Conservation (phyloP, 495 filamentous ascomycete genomes). For the Alectoria sarmentosa region DNA sequence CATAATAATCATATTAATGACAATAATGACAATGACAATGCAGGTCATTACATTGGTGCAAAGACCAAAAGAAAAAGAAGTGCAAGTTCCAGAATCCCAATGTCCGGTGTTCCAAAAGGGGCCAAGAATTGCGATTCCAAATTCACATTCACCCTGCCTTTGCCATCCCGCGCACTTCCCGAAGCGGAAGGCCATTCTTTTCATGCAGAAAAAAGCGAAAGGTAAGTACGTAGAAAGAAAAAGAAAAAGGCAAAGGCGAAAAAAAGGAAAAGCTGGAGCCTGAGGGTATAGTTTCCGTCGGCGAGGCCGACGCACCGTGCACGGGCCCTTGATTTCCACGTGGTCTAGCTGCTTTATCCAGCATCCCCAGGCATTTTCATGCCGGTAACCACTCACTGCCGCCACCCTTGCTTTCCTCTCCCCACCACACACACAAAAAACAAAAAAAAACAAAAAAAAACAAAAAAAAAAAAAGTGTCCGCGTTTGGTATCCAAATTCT, state of each 20-base stretch:
- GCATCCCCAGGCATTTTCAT: no score
- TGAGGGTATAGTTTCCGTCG: slow-evolving; percentile 7
- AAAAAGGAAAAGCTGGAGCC: no score
- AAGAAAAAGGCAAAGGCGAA: no score
- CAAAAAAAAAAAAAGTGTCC: background rate
- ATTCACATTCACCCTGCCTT: background rate
- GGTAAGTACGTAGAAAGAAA: no score
- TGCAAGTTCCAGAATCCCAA: background rate
- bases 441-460: no score
- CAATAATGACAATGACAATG: no score
- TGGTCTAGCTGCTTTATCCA: background rate
- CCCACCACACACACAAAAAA: no score
- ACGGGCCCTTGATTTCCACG: slow-evolving; percentile 1
- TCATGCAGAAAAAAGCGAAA: background rate
- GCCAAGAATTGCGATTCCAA: background rate
- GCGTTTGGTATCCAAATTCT: background rate
- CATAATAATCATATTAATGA: no score
- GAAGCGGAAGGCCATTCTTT: background rate
- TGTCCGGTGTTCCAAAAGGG: no score
- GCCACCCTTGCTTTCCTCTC: no score
- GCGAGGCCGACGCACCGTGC: background rate
- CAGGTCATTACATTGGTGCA: background rate
- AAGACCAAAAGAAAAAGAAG: no score
- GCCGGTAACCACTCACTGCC: background rate
- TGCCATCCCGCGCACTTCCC: background rate